Evolutionary conservation across 2,329 filamentous ascomycete genomes (phyloP).

Genomic region (Trichoderma simmonsii): DNA sequence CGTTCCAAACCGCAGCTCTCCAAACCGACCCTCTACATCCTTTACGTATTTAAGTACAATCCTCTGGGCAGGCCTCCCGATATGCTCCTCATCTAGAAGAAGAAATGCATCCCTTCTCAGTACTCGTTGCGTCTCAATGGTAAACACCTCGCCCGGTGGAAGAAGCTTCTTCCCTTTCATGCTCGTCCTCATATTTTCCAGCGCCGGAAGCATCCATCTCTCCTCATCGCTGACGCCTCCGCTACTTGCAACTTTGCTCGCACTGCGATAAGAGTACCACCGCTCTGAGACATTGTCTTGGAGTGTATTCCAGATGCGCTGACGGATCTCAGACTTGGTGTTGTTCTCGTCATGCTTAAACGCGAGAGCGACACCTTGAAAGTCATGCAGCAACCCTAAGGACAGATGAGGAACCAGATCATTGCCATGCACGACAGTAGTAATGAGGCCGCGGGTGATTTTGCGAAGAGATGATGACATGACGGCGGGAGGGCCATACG

Average conservation of each 20-base stretch:
- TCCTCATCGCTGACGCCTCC: conserved; percentile 54
- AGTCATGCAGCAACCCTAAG: conserved; percentile 69
- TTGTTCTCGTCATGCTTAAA: conserved; percentile 70
- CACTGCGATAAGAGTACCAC: conserved; percentile 45
- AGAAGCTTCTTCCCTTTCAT: conserved; percentile 69
- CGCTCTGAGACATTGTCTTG: conserved; percentile 59
- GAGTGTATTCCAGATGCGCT: conserved; percentile 63
- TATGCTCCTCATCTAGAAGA: conserved; percentile 40
- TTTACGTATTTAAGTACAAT: conserved; percentile 68
- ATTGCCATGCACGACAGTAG: conserved; percentile 68
- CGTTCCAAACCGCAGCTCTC: conserved; percentile 67
- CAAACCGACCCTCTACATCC: conserved; percentile 67
- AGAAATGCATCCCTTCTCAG: conserved; percentile 64
- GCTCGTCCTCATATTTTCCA: conserved; percentile 62
- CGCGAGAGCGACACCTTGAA: conserved; percentile 67
- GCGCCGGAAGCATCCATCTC: conserved; percentile 62
- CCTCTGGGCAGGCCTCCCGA: conserved; percentile 65
- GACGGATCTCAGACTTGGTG: conserved; percentile 64
- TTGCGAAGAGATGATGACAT: conserved; percentile 68
- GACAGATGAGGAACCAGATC: conserved; percentile 74
- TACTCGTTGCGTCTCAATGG: conserved; percentile 65
- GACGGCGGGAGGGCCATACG: conserved; percentile 71
- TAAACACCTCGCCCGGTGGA: conserved; percentile 73
- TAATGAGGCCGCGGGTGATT: conserved; percentile 70
- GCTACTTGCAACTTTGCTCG: conserved; percentile 34